Percentiles rank a stretch among this genome's conserved stretches.
Evolutionary conservation across 2,329 filamentous ascomycete genomes (phyloP).

Genomic region (Daldinia eschscholtzii): DNA sequence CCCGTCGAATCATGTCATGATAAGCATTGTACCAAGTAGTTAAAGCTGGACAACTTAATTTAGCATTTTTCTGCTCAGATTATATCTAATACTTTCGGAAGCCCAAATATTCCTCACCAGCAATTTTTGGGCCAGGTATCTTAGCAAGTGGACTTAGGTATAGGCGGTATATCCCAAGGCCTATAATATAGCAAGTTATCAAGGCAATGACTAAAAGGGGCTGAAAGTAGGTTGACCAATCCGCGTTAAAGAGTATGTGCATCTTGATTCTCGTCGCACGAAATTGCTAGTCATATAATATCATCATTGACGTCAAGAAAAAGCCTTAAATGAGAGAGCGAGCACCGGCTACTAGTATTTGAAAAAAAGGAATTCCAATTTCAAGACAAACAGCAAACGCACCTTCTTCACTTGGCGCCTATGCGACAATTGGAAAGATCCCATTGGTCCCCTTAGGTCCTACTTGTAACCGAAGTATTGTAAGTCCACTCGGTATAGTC

Average conservation of each 20-base stretch:
- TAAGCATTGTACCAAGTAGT: conserved; percentile 46
- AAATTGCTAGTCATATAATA: neutral
- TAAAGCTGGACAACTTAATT: conserved; percentile 30
- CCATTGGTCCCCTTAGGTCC: conserved; percentile 13
- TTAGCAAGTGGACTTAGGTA: conserved; percentile 47
- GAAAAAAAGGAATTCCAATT: neutral
- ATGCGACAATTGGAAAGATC: conserved; percentile 19
- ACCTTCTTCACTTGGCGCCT: neutral
- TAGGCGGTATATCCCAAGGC: conserved; percentile 44
- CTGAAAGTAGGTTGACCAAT: conserved; percentile 19
- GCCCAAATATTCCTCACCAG: conserved; percentile 35
- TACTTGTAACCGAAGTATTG: neutral
- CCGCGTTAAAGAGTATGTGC: conserved; percentile 11
- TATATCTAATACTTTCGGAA: neutral
- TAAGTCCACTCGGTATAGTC: neutral
- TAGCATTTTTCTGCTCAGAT: neutral
- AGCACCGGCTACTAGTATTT: neutral
- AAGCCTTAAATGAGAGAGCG: neutral
- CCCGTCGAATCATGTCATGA: conserved; percentile 44
- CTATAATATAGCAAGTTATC: conserved; percentile 22
- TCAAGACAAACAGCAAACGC: neutral
- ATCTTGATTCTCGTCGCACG: conserved; percentile 12
- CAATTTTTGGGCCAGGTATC: conserved; percentile 47
- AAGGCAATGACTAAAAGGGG: conserved; percentile 17
- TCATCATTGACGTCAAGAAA: neutral